Evolutionary conservation across 2,329 filamentous ascomycete genomes (phyloP), one percentile per base, ranked within the genome.

Genomic region (Grosmannia huntii): DNA sequence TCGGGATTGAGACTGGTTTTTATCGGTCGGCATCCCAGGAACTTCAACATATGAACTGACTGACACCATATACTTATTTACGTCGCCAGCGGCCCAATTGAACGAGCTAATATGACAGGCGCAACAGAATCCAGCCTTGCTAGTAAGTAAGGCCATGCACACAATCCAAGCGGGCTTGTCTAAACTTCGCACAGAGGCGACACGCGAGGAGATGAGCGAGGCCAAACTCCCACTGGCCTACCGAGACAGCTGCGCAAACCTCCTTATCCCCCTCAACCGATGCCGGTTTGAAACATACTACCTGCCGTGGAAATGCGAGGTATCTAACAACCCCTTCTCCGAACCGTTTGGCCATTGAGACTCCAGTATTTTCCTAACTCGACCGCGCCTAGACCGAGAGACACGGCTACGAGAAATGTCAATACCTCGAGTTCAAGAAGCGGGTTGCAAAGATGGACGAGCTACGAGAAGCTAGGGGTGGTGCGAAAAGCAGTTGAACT

Each of bases 361-460:
- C n/a, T 12, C 23, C 10, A n/a, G 5, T 10, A n/a, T 19, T 44
- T 16, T 46, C 25, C 38, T 51, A 31, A 51, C 46, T 28, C 23
- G 12, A 16, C 41, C 25, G 6, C 10, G 23, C n/a, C 14, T 70
- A 97, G 94, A 85, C 90, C 72, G 94, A 99, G 80, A 82, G 94
- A 78, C 94, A 99, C 76, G 87, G 85, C 69, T 99, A 99, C 80
- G 94, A 99, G 73, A 97, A 97, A 74, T 99, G 94, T 83, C 94
- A 99, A 70, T 99, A 99, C 75, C 88, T 88, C 64, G 94, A 97
- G 73, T 99, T 99, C 81, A 96, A 96, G 84, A 90, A 92, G 81
- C 85, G 94, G 60, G 94, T 99, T 64, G 89, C 87, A 69, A 97
- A 96, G 85, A 99, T 99, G 94, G 85, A 97, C 68, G 91, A 99